Base-by-base conservation (phyloP, 1,139 yeast species). In the Magnusiomyces paraingens region DNA sequence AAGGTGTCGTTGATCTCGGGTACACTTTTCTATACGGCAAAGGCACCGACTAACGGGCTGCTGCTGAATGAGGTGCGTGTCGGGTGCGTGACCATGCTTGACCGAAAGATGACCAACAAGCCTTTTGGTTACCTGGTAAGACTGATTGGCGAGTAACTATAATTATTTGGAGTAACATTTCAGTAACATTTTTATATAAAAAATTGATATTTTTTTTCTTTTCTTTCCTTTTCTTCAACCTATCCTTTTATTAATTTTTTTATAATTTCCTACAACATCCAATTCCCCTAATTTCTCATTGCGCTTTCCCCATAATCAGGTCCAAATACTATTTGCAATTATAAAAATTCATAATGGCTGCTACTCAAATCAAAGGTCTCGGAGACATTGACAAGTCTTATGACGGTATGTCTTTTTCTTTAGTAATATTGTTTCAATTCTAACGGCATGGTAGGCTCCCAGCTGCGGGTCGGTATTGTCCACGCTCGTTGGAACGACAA, bases 401-500 rank as follows among this genome's bases (percentile, higher is more conserved):
- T 26, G 54, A 54, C 22, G 56, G 55, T 53, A 45, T 8, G 55
- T 36, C 21, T 29, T 39, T 29, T 40, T 15, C 18, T 47, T 40
- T 43, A 29, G 35, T 20, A 35, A 32, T 47, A 10, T 21, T n/a
- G 32, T 15, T 18, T 43, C 38, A 32, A 10, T 32, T 32, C 38
- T 10, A 32, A 10, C 12, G 10, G 38, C 38, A 10, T 17, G n/a
- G 5, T 51, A 74, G 80, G 91, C 41, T 77, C 86, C 42, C 68
- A 72, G 3, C 75, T 91, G 61, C 80, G 84, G 63, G 76, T 91
- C 54, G 97, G 94, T 41, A 89, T 93, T 66, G 79, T 93, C 58
- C 96, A 90, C 69, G 97, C 98, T 18, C 85, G 99, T 70, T 93
- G 99, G 99, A 93, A 93, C 71, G 71, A 75, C 52, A 73, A 75